A percentile compares a stretch with the other conserved stretches of the same genome.
Conservation (phyloP, 2,329 filamentous ascomycete genomes). For the Exophiala calicioides region DNA sequence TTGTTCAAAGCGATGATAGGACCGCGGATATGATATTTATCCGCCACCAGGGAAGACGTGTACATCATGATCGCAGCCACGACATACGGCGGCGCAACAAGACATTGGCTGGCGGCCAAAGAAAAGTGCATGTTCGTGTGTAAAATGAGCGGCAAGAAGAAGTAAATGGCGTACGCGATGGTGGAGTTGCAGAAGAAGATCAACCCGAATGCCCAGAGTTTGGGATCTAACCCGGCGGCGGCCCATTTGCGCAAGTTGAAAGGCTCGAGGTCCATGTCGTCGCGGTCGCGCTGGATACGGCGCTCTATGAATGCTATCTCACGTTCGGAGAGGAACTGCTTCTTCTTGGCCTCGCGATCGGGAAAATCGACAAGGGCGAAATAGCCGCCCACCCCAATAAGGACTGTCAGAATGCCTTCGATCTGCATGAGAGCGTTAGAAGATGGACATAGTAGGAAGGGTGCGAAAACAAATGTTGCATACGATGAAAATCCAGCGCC, state of each 20-base stretch:
- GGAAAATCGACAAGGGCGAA: conserved; percentile 43
- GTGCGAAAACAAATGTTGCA: conserved; percentile 18
- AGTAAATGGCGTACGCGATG: conserved; percentile 74
- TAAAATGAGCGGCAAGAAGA: conserved; percentile 77
- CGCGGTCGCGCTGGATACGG: conserved; percentile 55
- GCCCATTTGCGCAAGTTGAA: conserved; percentile 53
- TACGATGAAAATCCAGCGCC: conserved; percentile 26
- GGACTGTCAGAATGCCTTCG: conserved; percentile 31
- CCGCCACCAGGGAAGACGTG: conserved; percentile 62
- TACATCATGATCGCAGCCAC: conserved; percentile 64
- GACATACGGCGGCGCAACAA: conserved; percentile 69
- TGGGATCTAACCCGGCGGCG: conserved; percentile 49
- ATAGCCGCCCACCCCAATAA: conserved; percentile 33
- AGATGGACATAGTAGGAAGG: background rate
- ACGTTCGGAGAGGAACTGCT: conserved; percentile 34
- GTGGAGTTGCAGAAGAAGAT: conserved; percentile 64
- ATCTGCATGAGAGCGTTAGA: background rate
- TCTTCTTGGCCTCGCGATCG: conserved; percentile 32
- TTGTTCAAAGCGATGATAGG: conserved; percentile 68
- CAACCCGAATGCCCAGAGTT: conserved; percentile 57
- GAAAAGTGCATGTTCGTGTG: conserved; percentile 62
- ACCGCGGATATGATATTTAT: conserved; percentile 66
- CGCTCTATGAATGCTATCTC: conserved; percentile 37
- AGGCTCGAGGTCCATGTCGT: conserved; percentile 51
- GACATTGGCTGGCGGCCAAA: conserved; percentile 65